A percentile compares a stretch with the other conserved stretches of the same genome.
These are phyloP conservation scores for Heterobasidion annosum DNA, from an alignment of 1,284 basidiomycete species.

Conservation along the genomic window DNA sequence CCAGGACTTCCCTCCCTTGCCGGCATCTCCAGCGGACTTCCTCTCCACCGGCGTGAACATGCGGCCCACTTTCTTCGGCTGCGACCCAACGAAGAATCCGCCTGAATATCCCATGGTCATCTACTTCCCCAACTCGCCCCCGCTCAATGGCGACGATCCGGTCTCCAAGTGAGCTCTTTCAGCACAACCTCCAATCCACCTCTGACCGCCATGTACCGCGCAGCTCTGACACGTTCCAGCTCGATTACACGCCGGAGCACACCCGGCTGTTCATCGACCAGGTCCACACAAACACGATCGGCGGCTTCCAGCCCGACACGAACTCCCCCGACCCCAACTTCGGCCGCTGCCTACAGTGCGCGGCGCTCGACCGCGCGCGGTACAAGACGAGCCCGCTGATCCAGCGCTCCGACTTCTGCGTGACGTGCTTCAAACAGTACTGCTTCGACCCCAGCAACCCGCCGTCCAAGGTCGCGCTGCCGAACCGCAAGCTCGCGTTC, in stretches of 20 bases:
- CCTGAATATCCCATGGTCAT: conserved; percentile 50
- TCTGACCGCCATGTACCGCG: conserved; percentile 1
- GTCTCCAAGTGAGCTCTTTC: conserved; percentile 41
- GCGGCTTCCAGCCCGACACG: conserved; percentile 45
- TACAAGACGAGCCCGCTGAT: conserved; percentile 24
- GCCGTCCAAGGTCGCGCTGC: conserved; percentile 30
- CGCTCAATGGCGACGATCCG: conserved; percentile 44
- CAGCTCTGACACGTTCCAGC: conserved; percentile 41
- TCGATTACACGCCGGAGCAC: conserved; percentile 39
- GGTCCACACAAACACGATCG: conserved; percentile 37
- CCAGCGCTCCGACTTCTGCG: conserved; percentile 34
- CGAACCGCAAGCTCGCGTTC: conserved; percentile 34
- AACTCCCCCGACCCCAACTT: conserved; percentile 40
- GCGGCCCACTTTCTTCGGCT: conserved; percentile 74
- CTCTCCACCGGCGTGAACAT: conserved; percentile 55
- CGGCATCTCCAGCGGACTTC: conserved; percentile 42
- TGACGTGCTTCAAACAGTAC: conserved; percentile 42
- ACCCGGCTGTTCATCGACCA: conserved; percentile 44
- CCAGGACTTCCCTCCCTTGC: conserved; percentile 53
- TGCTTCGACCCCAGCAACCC: conserved; percentile 42
- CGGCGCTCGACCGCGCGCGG: conserved; percentile 44
- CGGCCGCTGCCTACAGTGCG: conserved; percentile 46
- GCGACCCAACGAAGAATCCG: conserved; percentile 40
- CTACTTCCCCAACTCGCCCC: conserved; percentile 59
- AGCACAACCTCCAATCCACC: conserved; percentile 1